phyloP scores from a whole-genome alignment of 306 rosid species.

The Pyrus pyrifolia region DNA sequence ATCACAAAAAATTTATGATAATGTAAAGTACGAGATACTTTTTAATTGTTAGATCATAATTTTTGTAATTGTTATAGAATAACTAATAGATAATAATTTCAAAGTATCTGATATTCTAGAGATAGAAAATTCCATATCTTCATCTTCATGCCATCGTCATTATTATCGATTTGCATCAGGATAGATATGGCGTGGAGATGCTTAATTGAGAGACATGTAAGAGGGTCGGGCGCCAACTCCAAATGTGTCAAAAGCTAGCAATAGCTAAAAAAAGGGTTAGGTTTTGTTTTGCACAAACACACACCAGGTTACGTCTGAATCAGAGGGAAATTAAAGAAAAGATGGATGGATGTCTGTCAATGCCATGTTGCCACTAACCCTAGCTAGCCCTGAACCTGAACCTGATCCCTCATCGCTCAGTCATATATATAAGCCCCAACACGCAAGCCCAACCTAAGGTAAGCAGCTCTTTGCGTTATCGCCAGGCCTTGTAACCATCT shows the following conservation, averaged over 20 bases:
- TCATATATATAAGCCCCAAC: constrained; percentile 7
- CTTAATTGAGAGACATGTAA: not conserved
- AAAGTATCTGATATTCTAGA: no score
- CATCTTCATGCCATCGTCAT: not conserved
- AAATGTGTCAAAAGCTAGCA: not conserved
- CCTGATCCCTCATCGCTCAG: constrained; percentile 5
- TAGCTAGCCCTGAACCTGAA: not conserved
- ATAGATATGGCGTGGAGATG: not conserved
- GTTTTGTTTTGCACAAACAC: constrained; percentile 11
- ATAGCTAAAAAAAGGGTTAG: not conserved
- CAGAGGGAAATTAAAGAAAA: constrained; percentile 22
- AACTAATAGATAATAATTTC: not conserved
- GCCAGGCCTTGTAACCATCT: constrained; percentile 26
- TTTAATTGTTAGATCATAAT: no score
- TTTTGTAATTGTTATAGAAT: no score
- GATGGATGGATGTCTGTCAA: constrained; percentile 34
- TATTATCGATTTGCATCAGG: not conserved
- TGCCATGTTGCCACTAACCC: constrained; percentile 29
- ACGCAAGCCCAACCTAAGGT: constrained; percentile 20
- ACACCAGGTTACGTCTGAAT: constrained; percentile 36
- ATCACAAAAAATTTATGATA: no score
- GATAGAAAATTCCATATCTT: not conserved
- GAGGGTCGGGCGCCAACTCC: not conserved
- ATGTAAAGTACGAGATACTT: no score
- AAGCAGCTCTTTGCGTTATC: not conserved